Evolutionary conservation across 805 yeast genomes (phyloP).

Genomic region (Groenewaldozyma tartarivorans): DNA sequence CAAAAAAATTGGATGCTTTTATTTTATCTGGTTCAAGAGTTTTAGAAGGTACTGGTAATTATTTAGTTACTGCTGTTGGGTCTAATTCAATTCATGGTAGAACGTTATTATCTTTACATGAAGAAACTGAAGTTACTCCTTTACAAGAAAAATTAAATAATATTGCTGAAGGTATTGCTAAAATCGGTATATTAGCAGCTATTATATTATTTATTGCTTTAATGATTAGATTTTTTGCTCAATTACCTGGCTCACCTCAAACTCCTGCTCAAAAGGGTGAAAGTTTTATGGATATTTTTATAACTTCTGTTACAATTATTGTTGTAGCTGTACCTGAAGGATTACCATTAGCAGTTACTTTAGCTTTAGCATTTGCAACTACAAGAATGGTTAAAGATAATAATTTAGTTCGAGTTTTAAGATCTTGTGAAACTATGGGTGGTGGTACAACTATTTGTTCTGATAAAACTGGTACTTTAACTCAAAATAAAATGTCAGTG

Average conservation of each 20-base stretch:
- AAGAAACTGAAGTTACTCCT: slow-evolving; percentile 80
- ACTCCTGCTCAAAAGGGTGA: slow-evolving; percentile 72
- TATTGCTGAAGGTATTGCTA: slow-evolving; percentile 91
- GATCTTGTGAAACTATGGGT: slow-evolving; percentile 98
- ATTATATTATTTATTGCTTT: slow-evolving; percentile 69
- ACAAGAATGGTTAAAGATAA: slow-evolving; percentile 97
- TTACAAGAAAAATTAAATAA: slow-evolving; percentile 70
- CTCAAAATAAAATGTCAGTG: slow-evolving; percentile 88
- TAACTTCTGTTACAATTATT: slow-evolving; percentile 83
- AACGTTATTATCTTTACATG: slow-evolving; percentile 71
- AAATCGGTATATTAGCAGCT: slow-evolving; percentile 84
- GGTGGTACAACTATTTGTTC: slow-evolving; percentile 96
- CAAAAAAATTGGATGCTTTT: slow-evolving; percentile 59
- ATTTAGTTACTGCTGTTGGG: slow-evolving; percentile 87
- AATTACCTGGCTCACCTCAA: slow-evolving; percentile 39
- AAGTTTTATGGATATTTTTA: slow-evolving; percentile 71
- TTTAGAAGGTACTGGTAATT: slow-evolving; percentile 76
- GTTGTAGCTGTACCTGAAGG: slow-evolving; percentile 99
- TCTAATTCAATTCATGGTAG: slow-evolving; percentile 82
- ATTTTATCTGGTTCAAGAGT: slow-evolving; percentile 87
- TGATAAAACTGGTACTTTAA: slow-evolving; percentile 94
- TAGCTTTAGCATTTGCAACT: slow-evolving; percentile 95
- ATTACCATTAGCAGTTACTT: slow-evolving; percentile 90
- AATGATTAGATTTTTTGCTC: slow-evolving; percentile 62
- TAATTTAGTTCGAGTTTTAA: slow-evolving; percentile 85